Percentiles rank a stretch among this genome's conserved stretches.
phyloP scores from a whole-genome alignment of 176 grass and related monocot genomes.

The Cymbopogon citratus region DNA sequence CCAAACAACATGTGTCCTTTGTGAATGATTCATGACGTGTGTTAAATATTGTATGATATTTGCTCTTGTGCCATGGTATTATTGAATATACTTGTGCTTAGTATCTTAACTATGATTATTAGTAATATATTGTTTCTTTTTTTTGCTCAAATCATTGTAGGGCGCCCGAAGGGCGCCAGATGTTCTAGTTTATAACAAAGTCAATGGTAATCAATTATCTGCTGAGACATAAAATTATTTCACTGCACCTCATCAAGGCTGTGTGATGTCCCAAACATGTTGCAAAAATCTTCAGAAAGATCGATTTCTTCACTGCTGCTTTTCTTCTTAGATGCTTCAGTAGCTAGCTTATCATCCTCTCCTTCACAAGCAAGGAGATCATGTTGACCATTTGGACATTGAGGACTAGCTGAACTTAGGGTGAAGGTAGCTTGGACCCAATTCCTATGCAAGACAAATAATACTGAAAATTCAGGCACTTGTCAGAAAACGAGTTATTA shows the following conservation, averaged over 20 bases:
- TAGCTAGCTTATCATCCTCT: conserved; percentile 27
- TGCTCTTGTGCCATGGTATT: too few species aligned
- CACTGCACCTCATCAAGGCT: conserved; percentile 67
- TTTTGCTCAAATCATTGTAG: too few species aligned
- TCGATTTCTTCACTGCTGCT: conserved; percentile 57
- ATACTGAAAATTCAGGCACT: background rate
- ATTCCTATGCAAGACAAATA: conserved; percentile 42
- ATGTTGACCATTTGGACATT: conserved; percentile 13
- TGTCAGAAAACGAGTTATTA: conserved; percentile 4
- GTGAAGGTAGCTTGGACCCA: conserved; percentile 93
- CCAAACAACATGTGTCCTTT: too few species aligned
- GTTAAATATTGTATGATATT: too few species aligned
- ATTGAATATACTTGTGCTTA: too few species aligned
- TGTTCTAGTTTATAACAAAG: too few species aligned
- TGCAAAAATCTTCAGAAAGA: conserved; percentile 56
- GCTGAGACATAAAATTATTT: background rate
- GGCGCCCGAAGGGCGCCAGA: too few species aligned
- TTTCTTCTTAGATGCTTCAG: conserved; percentile 21
- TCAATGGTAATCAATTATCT: background rate
- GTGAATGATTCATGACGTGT: too few species aligned
- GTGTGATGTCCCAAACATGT: conserved; percentile 54
- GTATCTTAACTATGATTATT: too few species aligned
- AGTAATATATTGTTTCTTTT: too few species aligned
- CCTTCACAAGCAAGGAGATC: conserved; percentile 29
- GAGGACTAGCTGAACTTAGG: conserved; percentile 17